Conservation (phyloP, 768 basidiomycete species). For the Trametes punicea region DNA sequence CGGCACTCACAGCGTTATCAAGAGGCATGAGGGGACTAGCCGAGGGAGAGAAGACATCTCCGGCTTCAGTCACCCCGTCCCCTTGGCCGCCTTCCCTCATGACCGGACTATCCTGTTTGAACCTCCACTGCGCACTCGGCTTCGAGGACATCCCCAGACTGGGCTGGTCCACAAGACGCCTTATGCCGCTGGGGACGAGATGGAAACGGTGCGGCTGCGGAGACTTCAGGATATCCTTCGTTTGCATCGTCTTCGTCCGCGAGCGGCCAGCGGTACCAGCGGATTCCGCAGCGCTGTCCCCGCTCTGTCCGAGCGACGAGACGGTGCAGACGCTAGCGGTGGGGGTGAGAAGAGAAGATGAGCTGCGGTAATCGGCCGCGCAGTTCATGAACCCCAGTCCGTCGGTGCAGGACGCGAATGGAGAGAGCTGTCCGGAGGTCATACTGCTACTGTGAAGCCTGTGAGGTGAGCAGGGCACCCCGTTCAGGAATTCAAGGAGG, state of each 20-base stretch:
- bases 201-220: slow-evolving; percentile 15
- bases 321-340: slow-evolving; percentile 12
- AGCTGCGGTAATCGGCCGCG: not conserved
- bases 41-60: not conserved
- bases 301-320: not conserved
- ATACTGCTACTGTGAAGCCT: not conserved
- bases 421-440: slow-evolving; percentile 8
- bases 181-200: slow-evolving; percentile 2
- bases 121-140: not conserved
- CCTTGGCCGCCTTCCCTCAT: not conserved
- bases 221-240: slow-evolving; percentile 17
- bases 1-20: not conserved
- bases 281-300: too few species aligned
- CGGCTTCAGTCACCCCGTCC: too few species aligned
- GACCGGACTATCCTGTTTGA: not conserved
- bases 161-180: not conserved
- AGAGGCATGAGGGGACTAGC: not conserved
- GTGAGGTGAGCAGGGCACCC: too few species aligned
- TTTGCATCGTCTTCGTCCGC: slow-evolving; percentile 16
- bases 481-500: too few species aligned
- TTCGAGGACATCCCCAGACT: not conserved
- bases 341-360: slow-evolving; percentile 4
- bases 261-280: not conserved
- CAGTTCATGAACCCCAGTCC: slow-evolving; percentile 9
- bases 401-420: slow-evolving; percentile 7